phyloP scores from a whole-genome alignment of 2,329 filamentous ascomycete species.

The Diaporthe eres region DNA sequence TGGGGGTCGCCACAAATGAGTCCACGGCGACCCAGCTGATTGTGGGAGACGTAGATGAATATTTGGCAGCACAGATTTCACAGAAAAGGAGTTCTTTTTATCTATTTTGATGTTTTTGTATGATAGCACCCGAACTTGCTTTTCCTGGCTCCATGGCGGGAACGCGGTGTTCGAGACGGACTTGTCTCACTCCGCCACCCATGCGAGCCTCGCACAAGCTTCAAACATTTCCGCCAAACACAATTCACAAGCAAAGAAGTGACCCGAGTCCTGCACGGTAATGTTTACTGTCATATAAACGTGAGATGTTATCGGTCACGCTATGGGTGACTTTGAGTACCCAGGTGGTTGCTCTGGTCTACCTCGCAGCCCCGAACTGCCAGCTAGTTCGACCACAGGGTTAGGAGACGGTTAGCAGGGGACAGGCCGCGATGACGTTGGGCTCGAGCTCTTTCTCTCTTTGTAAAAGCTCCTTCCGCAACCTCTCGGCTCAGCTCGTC shows the following conservation, averaged over 20 bases:
- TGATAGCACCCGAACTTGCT: not conserved
- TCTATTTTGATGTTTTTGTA: not conserved
- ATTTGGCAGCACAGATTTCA: not conserved
- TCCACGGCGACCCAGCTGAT: not conserved
- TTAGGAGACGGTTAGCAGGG: not conserved
- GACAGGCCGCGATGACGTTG: not conserved
- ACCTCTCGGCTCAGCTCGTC: not conserved
- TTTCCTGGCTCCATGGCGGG: not conserved
- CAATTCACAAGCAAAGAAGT: not conserved
- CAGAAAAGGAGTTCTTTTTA: not conserved
- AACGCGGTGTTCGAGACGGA: not conserved
- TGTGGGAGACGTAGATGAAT: not conserved
- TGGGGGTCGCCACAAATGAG: not conserved
- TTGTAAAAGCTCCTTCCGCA: conserved; percentile 12
- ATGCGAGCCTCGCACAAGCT: conserved; percentile 10
- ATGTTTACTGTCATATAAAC: not conserved
- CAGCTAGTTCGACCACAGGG: not conserved
- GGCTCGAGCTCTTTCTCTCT: not conserved
- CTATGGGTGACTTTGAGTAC: not conserved
- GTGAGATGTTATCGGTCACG: not conserved
- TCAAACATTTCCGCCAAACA: not conserved
- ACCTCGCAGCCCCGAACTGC: not conserved
- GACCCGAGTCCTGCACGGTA: not conserved
- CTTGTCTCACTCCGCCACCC: conserved; percentile 26
- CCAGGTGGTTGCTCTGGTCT: not conserved